Conservation (phyloP, 2,329 filamentous ascomycete genomes). For the Cladosporium austrohemisphaericum region DNA sequence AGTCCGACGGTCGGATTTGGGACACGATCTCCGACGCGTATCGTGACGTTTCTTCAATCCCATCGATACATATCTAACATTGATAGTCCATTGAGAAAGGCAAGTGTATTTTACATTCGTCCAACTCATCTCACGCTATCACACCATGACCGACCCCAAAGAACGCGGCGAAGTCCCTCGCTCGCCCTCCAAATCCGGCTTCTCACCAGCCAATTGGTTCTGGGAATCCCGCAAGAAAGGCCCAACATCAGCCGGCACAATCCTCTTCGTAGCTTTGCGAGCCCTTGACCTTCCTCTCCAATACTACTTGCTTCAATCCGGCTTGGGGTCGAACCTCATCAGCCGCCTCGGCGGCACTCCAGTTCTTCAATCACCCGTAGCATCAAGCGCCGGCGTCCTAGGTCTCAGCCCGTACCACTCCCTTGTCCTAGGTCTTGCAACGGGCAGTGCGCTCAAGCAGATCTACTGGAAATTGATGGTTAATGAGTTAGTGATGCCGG, state of each 20-base stretch:
- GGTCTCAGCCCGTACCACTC: constrained; percentile 24
- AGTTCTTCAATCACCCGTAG: constrained; percentile 8
- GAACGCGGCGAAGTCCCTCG: constrained; percentile 4
- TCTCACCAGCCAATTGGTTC: constrained; percentile 16
- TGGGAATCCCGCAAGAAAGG: constrained; percentile 16
- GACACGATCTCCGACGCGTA: too few relatives aligned
- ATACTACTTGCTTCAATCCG: constrained; percentile 21
- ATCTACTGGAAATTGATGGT: constrained; percentile 28
- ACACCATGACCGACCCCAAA: not conserved
- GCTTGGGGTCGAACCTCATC: constrained; percentile 10
- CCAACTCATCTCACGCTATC: not conserved
- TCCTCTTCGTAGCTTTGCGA: constrained; percentile 19
- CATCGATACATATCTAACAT: too few relatives aligned
- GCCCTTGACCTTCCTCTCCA: constrained; percentile 23
- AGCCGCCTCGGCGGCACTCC: constrained; percentile 15
- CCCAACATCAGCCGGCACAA: constrained; percentile 18
- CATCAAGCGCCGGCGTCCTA: not conserved
- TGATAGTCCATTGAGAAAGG: too few relatives aligned
- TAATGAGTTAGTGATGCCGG: constrained; percentile 20
- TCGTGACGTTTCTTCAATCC: too few relatives aligned
- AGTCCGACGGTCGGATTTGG: too few relatives aligned
- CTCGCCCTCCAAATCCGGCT: constrained; percentile 10
- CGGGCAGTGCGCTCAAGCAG: constrained; percentile 24
- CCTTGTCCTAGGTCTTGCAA: constrained; percentile 23
- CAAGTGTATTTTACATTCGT: too few relatives aligned